phyloP scores from a whole-genome alignment of 768 basidiomycete genomes.

The Artomyces pyxidatus region DNA sequence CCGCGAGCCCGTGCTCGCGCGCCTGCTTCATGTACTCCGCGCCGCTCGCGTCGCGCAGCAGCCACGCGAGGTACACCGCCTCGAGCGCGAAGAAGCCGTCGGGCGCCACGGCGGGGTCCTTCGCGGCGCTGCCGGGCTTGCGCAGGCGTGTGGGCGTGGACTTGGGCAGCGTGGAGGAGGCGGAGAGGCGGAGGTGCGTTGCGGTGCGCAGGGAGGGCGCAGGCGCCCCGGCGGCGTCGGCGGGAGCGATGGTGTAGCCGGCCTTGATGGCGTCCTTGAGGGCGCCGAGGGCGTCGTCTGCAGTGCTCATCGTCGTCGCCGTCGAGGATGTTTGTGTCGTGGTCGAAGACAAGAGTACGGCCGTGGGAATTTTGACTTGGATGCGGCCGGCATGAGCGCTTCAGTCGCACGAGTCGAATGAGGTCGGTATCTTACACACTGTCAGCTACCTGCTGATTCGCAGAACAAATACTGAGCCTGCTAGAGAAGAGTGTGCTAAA shows the following conservation, averaged over 20 bases:
- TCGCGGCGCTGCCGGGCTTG: slow-evolving; percentile 43
- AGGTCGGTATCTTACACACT: too few relatives aligned
- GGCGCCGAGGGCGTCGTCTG: slow-evolving; percentile 13
- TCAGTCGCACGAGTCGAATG: too few relatives aligned
- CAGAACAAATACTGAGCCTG: too few relatives aligned
- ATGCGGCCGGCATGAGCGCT: too few relatives aligned
- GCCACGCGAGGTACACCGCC: slow-evolving; percentile 81
- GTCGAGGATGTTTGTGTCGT: not conserved
- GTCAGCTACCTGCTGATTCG: too few relatives aligned
- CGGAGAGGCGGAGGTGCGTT: slow-evolving; percentile 55
- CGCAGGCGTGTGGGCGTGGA: slow-evolving; percentile 70
- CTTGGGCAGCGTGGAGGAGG: slow-evolving; percentile 54
- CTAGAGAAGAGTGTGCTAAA: too few relatives aligned
- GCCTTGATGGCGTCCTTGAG: slow-evolving; percentile 11
- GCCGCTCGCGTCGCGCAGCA: slow-evolving; percentile 59
- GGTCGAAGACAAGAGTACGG: too few relatives aligned
- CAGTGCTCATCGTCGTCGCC: not conserved
- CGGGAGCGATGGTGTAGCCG: slow-evolving; percentile 6
- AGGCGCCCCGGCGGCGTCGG: slow-evolving; percentile 22
- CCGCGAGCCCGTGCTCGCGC: slow-evolving; percentile 61
- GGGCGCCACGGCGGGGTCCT: slow-evolving; percentile 28
- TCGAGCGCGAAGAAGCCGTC: slow-evolving; percentile 73
- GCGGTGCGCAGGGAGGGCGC: slow-evolving; percentile 45
- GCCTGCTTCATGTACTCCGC: slow-evolving; percentile 89
- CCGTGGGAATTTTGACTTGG: too few relatives aligned